Conservation (phyloP, 192 early-diverging fungal genomes). For the Coemansia aciculifera region DNA sequence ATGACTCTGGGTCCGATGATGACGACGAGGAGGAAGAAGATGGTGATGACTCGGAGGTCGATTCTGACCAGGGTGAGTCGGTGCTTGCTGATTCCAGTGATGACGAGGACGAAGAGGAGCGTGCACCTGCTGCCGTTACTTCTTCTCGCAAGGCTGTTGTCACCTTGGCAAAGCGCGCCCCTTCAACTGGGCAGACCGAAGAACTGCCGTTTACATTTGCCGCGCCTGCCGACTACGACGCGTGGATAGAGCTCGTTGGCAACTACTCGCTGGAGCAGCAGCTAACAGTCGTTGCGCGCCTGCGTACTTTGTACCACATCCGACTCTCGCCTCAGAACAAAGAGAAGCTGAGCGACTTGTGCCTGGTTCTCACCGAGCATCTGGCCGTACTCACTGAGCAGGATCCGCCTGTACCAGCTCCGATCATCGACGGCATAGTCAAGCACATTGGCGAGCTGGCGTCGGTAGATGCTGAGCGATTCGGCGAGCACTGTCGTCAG, state of each 20-base stretch:
- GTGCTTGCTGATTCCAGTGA: background rate
- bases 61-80: constrained; percentile 12
- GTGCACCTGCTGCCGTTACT: background rate
- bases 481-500: constrained; percentile 59
- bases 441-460: constrained; percentile 67
- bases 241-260: constrained; percentile 69
- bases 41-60: constrained; percentile 13
- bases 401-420: constrained; percentile 54
- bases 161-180: background rate
- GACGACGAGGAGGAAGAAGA: constrained; percentile 33
- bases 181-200: background rate
- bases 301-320: constrained; percentile 81
- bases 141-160: background rate
- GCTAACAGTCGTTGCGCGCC: constrained; percentile 71
- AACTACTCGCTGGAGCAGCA: constrained; percentile 68
- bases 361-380: constrained; percentile 70
- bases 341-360: constrained; percentile 67
- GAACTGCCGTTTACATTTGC: constrained; percentile 85
- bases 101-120: background rate
- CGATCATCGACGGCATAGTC: constrained; percentile 59
- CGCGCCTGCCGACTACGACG: constrained; percentile 71
- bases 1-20: constrained; percentile 20
- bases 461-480: constrained; percentile 58
- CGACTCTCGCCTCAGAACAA: constrained; percentile 83
- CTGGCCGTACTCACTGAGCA: constrained; percentile 64